These are phyloP conservation scores for Leishmania turanica DNA, from an alignment of 208 protist species.

Conservation along the genomic window DNA sequence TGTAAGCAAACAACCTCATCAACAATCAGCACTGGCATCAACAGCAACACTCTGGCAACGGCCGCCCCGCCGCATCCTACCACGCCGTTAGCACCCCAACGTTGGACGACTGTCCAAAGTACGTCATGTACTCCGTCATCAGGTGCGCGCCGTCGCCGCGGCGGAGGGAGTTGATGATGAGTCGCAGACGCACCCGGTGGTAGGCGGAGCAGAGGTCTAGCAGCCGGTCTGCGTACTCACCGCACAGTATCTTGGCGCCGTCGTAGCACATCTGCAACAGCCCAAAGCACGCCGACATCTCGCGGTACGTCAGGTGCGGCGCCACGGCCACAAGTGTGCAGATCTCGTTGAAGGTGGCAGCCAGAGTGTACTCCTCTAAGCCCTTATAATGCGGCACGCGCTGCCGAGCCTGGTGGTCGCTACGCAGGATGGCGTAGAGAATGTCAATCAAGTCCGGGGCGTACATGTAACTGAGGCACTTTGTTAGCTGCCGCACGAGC, in stretches of 20 bases:
- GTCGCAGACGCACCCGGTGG: constrained; percentile 86
- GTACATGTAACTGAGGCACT: constrained; percentile 66
- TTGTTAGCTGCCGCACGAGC: constrained; percentile 56
- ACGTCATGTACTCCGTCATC: constrained; percentile 53
- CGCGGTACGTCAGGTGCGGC: constrained; percentile 41
- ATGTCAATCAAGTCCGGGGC: constrained; percentile 49
- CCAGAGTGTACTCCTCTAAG: constrained; percentile 33
- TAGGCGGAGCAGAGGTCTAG: constrained; percentile 84
- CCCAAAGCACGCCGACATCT: constrained; percentile 60
- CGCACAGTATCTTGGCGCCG: constrained; percentile 42
- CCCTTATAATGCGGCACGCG: constrained; percentile 33
- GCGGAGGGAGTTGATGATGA: constrained; percentile 53
- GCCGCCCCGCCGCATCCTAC: neutral
- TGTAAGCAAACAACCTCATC: neutral
- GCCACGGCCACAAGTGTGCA: constrained; percentile 55
- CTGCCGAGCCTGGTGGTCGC: constrained; percentile 28
- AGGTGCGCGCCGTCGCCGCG: constrained; percentile 42
- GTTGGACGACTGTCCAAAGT: constrained; percentile 67
- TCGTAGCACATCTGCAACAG: constrained; percentile 58
- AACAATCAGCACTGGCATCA: neutral
- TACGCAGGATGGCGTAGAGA: constrained; percentile 56
- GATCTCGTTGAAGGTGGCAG: constrained; percentile 65
- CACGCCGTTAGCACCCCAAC: constrained; percentile 29
- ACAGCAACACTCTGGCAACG: neutral
- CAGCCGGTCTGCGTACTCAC: constrained; percentile 43